Conservation (phyloP, 2,329 filamentous ascomycete species). For the Apiospora marii region DNA sequence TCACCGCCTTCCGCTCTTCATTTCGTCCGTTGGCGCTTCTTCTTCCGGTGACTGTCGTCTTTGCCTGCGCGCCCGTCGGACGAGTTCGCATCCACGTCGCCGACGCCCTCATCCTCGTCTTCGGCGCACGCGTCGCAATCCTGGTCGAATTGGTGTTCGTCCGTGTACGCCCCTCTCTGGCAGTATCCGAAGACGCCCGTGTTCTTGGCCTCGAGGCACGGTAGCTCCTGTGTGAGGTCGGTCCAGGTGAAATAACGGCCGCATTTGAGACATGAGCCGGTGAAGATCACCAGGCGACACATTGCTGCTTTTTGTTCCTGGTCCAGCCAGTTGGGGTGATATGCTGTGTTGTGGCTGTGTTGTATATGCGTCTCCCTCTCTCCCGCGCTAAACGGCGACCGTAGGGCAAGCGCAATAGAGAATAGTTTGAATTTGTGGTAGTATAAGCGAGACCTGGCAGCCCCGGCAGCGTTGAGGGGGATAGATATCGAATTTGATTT, state of each 20-base stretch:
- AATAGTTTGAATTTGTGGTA: background rate
- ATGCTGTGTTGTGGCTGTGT: background rate
- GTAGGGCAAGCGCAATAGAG: background rate
- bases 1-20: background rate
- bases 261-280: conserved; percentile 54
- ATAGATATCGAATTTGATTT: background rate
- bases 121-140: conserved; percentile 55
- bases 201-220: conserved; percentile 59
- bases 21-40: conserved; percentile 15
- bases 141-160: conserved; percentile 56
- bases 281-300: conserved; percentile 57
- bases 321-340: background rate
- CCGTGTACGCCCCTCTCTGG: conserved; percentile 47
- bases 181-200: conserved; percentile 54
- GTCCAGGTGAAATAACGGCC: conserved; percentile 50
- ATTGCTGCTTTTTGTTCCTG: conserved; percentile 38
- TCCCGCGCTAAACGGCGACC: background rate
- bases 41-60: conserved; percentile 18
- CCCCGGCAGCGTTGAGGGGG: background rate
- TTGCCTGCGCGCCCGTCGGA: conserved; percentile 19
- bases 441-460: background rate
- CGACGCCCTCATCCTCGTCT: conserved; percentile 49
- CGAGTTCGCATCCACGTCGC: conserved; percentile 39
- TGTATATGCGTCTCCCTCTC: background rate
- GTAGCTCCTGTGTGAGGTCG: conserved; percentile 54